These are phyloP conservation scores for Xylariaceae sp. DNA, from an alignment of 2,329 filamentous ascomycete genomes.

Conservation along the genomic window DNA sequence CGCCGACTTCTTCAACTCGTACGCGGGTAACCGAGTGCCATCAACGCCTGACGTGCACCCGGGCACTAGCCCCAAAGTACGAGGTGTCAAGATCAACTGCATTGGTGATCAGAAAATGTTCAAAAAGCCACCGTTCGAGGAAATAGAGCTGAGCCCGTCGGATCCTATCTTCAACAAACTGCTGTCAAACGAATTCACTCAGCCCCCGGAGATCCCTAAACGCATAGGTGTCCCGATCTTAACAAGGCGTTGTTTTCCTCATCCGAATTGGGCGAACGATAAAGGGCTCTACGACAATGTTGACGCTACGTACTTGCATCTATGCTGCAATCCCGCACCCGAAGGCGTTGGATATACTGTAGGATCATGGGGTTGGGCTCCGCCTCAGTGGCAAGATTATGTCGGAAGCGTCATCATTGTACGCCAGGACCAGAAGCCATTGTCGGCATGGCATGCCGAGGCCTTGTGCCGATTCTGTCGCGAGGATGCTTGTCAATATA, in stretches of 20 bases:
- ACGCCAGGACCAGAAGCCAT: conserved; percentile 10
- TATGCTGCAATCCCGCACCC: neutral
- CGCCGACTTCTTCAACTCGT: conserved; percentile 12
- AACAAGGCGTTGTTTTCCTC: conserved; percentile 11
- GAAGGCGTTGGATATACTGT: neutral
- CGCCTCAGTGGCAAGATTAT: neutral
- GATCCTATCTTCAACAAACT: conserved; percentile 8
- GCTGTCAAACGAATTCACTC: neutral
- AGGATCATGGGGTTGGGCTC: neutral
- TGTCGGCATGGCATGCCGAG: conserved; percentile 6
- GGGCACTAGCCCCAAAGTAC: neutral
- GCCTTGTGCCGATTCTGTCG: conserved; percentile 11
- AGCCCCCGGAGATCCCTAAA: conserved; percentile 14
- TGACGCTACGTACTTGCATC: conserved; percentile 1
- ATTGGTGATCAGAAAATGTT: conserved; percentile 15
- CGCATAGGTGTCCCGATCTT: conserved; percentile 18
- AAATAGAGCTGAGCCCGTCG: conserved; percentile 6
- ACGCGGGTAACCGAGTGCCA: neutral
- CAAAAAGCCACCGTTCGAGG: conserved; percentile 17
- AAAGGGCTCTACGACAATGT: neutral
- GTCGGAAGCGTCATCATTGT: conserved; percentile 5
- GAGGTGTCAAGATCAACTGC: conserved; percentile 21
- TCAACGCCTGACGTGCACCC: too few species aligned
- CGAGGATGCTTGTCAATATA: neutral
- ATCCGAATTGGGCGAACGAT: conserved; percentile 15